Base-by-base conservation (phyloP, 352 stramenopile genomes). In the Pythium phragmitis region DNA sequence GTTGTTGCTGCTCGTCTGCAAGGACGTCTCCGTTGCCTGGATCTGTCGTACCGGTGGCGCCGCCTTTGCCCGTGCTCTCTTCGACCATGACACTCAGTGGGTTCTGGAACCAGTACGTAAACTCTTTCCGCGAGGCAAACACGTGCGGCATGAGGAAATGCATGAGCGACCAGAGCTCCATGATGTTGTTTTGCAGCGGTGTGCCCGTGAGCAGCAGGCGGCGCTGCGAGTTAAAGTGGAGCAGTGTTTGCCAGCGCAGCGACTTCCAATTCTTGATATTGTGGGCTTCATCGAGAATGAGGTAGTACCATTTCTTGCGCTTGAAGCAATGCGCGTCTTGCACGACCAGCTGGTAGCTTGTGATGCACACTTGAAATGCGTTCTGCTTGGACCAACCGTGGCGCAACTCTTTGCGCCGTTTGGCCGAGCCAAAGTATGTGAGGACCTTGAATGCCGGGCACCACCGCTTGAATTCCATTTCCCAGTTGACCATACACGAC, bases 191-290 rank as follows among this genome's bases (percentile, higher is more conserved):
- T 65, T 99, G 91, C 14, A 99, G 74, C n/a, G 97, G 97, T n/a
- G 97, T 99, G 16, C 85, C 97, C 13, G 96, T 99, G 26, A 99
- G 75, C 16, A 99, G 77, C 14, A 95, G 59, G 1, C 85, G 82
- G 0, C 96, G 85, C 60, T 98, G 92, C 0, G 95, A 97, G 74
- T 99, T 98, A 72, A 99, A 99, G 2, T 88, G 98, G 34, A 99
- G 86, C 33, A 99, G 70, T 14, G 97, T 99, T 72, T 99, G 97
- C 97, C 97, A 99, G 7, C 97, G 78, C 69, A 99, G 85, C 57
- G 82, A 97, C 66, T 99, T 97, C 85, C 98, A 99, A 73, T 99
- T 99, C 74, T 99, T 99, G 73, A 99, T 99, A 68, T 99, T 98
- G 73, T 99, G 98, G 3, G 97, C 98, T 81, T 99, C 97, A 56